A percentile compares a stretch with the other conserved stretches of the same genome.
These are phyloP conservation scores for Naganishia vaughanmartiniae DNA, from an alignment of 768 basidiomycete species.

Conservation along the genomic window DNA sequence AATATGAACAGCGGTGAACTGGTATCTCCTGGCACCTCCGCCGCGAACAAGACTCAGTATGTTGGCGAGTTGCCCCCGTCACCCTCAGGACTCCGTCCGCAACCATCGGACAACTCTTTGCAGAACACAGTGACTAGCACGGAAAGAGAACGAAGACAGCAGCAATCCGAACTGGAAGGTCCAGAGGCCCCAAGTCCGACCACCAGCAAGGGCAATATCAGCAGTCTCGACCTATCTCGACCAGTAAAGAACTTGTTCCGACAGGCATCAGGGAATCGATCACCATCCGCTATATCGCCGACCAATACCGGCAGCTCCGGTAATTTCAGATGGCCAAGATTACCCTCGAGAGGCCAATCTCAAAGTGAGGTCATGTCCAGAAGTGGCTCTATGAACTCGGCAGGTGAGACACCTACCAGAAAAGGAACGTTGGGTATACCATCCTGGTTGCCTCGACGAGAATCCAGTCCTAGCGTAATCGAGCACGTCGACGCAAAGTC, in stretches of 20 bases:
- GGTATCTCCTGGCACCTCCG: neutral
- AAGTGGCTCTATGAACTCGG: neutral
- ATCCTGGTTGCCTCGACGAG: neutral
- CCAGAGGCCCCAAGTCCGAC: slow-evolving; percentile 3
- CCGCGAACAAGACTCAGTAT: neutral
- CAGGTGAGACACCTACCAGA: neutral
- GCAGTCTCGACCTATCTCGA: neutral
- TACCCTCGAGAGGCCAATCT: slow-evolving; percentile 3
- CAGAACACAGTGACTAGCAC: neutral
- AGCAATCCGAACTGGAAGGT: neutral
- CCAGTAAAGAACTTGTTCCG: neutral
- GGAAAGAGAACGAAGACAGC: neutral
- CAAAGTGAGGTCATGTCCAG: slow-evolving; percentile 10
- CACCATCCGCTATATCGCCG: slow-evolving; percentile 17
- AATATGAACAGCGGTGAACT: neutral
- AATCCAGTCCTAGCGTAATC: slow-evolving; percentile 19
- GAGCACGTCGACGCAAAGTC: neutral
- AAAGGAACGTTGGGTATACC: neutral
- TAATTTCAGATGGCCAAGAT: neutral
- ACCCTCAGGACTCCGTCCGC: neutral
- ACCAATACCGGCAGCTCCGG: neutral
- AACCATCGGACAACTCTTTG: neutral
- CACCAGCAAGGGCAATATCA: neutral
- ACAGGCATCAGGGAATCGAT: slow-evolving; percentile 13
- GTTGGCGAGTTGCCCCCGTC: neutral